phyloP scores from a whole-genome alignment of 495 filamentous ascomycete species.

The Penicillium alfredii region DNA sequence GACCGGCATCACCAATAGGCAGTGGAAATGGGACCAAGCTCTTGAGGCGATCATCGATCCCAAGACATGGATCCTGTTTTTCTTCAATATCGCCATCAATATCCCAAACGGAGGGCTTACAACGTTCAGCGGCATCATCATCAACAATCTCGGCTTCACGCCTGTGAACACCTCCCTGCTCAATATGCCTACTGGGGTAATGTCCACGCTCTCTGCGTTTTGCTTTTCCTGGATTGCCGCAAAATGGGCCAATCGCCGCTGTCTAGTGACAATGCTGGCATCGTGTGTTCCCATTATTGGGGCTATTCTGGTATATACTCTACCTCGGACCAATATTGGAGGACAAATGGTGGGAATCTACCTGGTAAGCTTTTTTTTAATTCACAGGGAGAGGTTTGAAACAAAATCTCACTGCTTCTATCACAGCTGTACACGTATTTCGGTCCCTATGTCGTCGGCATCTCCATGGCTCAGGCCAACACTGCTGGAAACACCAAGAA shows the following conservation, averaged over 20 bases:
- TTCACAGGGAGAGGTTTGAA: not conserved
- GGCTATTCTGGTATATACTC: slow-evolving; percentile 29
- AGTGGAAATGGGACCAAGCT: slow-evolving; percentile 46
- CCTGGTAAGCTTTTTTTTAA: slow-evolving; percentile 16
- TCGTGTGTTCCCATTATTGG: slow-evolving; percentile 28
- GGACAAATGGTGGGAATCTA: slow-evolving; percentile 33
- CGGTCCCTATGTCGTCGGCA: slow-evolving; percentile 33
- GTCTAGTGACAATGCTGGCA: slow-evolving; percentile 28
- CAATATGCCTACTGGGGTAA: slow-evolving; percentile 28
- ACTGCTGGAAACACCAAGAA: slow-evolving; percentile 35
- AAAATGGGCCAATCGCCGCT: slow-evolving; percentile 29
- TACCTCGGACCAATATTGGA: slow-evolving; percentile 27
- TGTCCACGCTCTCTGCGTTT: slow-evolving; percentile 26
- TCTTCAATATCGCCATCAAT: slow-evolving; percentile 20
- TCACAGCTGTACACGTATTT: slow-evolving; percentile 30
- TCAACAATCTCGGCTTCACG: slow-evolving; percentile 32
- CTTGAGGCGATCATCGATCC: slow-evolving; percentile 42
- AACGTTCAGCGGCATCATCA: slow-evolving; percentile 33
- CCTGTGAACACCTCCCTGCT: slow-evolving; percentile 27
- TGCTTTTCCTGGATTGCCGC: slow-evolving; percentile 31
- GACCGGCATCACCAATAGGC: slow-evolving; percentile 43
- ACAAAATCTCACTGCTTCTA: slow-evolving; percentile 8
- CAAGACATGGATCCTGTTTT: slow-evolving; percentile 33
- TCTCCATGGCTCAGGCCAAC: slow-evolving; percentile 37
- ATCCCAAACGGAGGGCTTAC: slow-evolving; percentile 31